Base-by-base conservation (phyloP, 2,329 filamentous ascomycete genomes). In the Stachybotrys chartarum region DNA sequence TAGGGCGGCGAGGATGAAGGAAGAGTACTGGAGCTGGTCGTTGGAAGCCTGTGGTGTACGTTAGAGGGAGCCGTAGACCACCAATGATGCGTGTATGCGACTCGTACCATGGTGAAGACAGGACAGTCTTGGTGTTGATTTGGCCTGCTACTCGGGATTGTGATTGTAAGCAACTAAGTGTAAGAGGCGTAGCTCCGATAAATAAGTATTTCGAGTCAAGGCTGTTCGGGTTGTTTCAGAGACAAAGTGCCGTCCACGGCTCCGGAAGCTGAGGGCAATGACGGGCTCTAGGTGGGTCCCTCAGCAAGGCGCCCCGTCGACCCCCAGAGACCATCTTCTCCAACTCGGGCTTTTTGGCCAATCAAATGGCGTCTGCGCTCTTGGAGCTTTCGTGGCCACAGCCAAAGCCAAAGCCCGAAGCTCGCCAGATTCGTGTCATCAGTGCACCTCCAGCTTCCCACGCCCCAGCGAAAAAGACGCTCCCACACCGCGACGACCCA, bases 1-100 rank as follows among this genome's bases (percentile, higher is more conserved):
- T 57, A 97, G 79, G 60, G 84, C 79, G 58, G 88, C 90, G 66
- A 97, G 85, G 66, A 89, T 70, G 71, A 87, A 90, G 60, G 93
- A 91, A 67, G 90, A 85, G 66, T 75, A 80, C 56, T 71, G 66
- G 50, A 72, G 66, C 51, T 61, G 56, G 50, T 60, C 58, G 51
- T 55, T 61, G 59, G 50, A 56, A 59, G 58, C 55, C 60, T 61
- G 45, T 53, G 48, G 42, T 53, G 24, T 44, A 8, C 8, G 54
- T 53, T 18, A 53, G 51, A 10, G 16, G 10, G 16, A 47, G 45
- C 45, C n/a, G 11, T 24, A 6, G 45, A 24, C 45, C 7, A 24
- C 24, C 8, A 24, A 47, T 47, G 45, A 47, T 47, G 45, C 18
- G 45, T 6, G 3, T n/a, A 17, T 12, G 45, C 6, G 8, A 30